These are phyloP conservation scores for Penicillium pulvis DNA, from an alignment of 495 filamentous ascomycete genomes.

Conservation along the genomic window DNA sequence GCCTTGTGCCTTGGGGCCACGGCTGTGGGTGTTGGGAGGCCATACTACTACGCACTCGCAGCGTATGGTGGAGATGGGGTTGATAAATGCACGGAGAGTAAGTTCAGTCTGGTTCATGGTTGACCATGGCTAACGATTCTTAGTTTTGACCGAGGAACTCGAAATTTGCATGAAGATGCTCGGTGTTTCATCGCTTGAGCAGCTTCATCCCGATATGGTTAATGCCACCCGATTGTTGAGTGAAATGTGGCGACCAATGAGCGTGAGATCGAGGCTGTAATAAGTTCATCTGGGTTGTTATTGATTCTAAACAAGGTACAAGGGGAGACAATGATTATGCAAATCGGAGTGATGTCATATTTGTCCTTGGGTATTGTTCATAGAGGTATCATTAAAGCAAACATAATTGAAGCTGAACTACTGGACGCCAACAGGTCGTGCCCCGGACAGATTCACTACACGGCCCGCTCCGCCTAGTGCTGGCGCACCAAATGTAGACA, in stretches of 20 bases:
- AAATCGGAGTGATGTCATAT: background rate
- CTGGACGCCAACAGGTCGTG: conserved; percentile 53
- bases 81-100: conserved; percentile 23
- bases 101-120: no score
- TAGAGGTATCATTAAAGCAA: background rate
- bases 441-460: conserved; percentile 56
- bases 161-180: conserved; percentile 28
- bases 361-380: background rate
- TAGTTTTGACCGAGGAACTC: conserved; percentile 15
- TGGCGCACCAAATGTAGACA: conserved; percentile 19
- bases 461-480: conserved; percentile 39
- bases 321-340: background rate
- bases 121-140: no score
- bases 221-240: conserved; percentile 24
- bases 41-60: conserved; percentile 23
- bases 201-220: conserved; percentile 24
- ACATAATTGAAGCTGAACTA: conserved; percentile 6
- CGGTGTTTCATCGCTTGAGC: conserved; percentile 21
- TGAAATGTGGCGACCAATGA: conserved; percentile 27
- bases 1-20: conserved; percentile 82
- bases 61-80: conserved; percentile 32
- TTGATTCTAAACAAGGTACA: no score
- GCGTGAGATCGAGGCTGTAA: background rate
- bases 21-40: conserved; percentile 76
- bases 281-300: background rate